Base-by-base conservation (phyloP, 345 rosid species). In the Moricandia moricandioides region DNA sequence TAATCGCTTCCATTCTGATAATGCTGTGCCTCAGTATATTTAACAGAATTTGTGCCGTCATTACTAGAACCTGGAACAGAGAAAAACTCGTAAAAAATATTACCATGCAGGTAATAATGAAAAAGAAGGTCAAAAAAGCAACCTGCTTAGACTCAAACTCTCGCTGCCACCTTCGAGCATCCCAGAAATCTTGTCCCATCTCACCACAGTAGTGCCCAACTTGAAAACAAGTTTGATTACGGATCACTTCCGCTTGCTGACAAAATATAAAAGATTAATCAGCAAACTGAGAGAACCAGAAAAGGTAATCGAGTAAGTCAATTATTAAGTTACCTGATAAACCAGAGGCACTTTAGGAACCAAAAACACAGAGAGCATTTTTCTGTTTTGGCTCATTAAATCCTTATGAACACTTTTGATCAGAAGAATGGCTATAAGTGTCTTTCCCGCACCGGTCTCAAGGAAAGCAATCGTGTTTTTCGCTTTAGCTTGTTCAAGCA, bases 381-480 rank as follows among this genome's bases (percentile, higher is more conserved):
- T 92, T 79, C 78, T 88, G 71, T 88, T 89, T 51, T 81, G 84
- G 77, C 67, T 80, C 80, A 79, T 85, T 76, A 90, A 49, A 71
- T 91, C 95, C 54, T 78, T 82, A 54, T 65, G 79, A 73, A 95
- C 47, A 72, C 97, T 95, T 77, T 77, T 90, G 35, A 95, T 92
- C n/a, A 95, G 86, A 31, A 95, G 92, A 67, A 92, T 91, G 13
- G 97, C 99, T 51, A 95, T 95, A 70, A 92, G 88, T 0, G 99
- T 95, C 92, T 95, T 95, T 76, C 99, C 99, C 1, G 97, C 97
- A 33, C 99, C 99, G 0, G 99, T 95, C 82, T 95, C 99, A 33
- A 95, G 97, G 73, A 95, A 95, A 65, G 99, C 97, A 49, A 95
- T 95, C 0, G 97, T 95, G 83, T 95, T 95, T 78, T 78, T 89